These are phyloP conservation scores for Solanum medicagineum DNA, from an alignment of 257 asterid genomes.

Conservation along the genomic window DNA sequence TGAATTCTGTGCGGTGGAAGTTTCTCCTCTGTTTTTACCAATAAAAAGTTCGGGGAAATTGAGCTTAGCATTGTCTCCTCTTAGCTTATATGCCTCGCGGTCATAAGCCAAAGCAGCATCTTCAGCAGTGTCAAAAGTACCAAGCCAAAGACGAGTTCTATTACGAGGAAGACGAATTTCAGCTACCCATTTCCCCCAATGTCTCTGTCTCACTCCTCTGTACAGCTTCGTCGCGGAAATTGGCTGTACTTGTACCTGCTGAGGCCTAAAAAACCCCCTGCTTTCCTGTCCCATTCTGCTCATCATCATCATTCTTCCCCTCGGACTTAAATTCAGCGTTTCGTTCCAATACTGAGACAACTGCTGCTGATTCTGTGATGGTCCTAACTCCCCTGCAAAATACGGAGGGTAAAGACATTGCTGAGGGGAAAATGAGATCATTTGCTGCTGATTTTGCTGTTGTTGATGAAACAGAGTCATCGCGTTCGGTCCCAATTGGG, in stretches of 20 bases:
- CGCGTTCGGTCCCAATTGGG: constrained; percentile 4
- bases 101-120: constrained; percentile 94
- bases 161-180: constrained; percentile 87
- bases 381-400: constrained; percentile 35
- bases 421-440: constrained; percentile 64
- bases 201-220: constrained; percentile 91
- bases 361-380: constrained; percentile 35
- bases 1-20: neutral
- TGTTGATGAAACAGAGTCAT: constrained; percentile 25
- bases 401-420: constrained; percentile 45
- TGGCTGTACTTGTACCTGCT: constrained; percentile 12
- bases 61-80: constrained; percentile 83
- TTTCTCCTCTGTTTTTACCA: constrained; percentile 26
- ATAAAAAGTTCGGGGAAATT: constrained; percentile 71
- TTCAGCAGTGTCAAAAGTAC: constrained; percentile 88
- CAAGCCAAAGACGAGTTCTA: constrained; percentile 92
- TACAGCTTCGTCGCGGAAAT: constrained; percentile 51
- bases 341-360: constrained; percentile 61
- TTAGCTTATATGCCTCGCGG: constrained; percentile 71
- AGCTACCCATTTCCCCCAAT: constrained; percentile 99
- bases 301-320: constrained; percentile 76
- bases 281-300: constrained; percentile 27
- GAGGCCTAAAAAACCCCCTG: constrained; percentile 24
- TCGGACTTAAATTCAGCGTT: constrained; percentile 63
- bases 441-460: constrained; percentile 38